phyloP scores from a whole-genome alignment of 2,329 filamentous ascomycete species.

The Herpotrichia juniperi region DNA sequence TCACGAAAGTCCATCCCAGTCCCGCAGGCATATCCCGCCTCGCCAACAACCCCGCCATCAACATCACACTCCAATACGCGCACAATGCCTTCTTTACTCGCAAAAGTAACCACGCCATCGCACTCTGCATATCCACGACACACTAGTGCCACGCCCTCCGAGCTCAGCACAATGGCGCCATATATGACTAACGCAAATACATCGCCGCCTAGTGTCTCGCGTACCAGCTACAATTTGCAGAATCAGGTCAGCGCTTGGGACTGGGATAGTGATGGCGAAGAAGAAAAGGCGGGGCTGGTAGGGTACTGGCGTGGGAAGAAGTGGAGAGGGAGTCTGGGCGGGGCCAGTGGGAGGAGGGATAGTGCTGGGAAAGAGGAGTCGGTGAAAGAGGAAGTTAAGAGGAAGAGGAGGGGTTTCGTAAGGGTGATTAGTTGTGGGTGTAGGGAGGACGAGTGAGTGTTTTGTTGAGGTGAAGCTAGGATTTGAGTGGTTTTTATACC shows the following conservation, averaged over 20 bases:
- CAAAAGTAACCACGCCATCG: conserved; percentile 30
- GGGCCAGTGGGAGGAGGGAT: conserved; percentile 7
- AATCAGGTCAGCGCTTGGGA: conserved; percentile 44
- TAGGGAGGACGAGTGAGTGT: conserved; percentile 7
- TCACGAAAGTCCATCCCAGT: conserved; percentile 21
- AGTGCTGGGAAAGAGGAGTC: conserved; percentile 16
- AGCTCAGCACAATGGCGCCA: conserved; percentile 31
- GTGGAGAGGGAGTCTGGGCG: conserved; percentile 20
- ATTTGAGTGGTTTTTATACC: neutral
- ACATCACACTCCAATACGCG: conserved; percentile 20
- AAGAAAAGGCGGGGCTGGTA: conserved; percentile 36
- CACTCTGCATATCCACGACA: conserved; percentile 22
- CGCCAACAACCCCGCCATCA: conserved; percentile 30
- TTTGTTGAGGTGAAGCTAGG: neutral
- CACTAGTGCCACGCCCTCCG: conserved; percentile 33
- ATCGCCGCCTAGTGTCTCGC: conserved; percentile 22
- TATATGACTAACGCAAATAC: conserved; percentile 22
- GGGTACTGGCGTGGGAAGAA: conserved; percentile 28
- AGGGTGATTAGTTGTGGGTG: conserved; percentile 42
- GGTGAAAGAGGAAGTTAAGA: conserved; percentile 17
- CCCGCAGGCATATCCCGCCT: conserved; percentile 12
- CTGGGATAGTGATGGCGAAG: conserved; percentile 39
- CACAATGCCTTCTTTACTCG: conserved; percentile 29
- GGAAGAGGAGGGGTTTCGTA: conserved; percentile 34
- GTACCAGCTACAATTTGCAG: conserved; percentile 31